Conservation (phyloP, 345 rosid species). For the Melastoma malabathricum region DNA sequence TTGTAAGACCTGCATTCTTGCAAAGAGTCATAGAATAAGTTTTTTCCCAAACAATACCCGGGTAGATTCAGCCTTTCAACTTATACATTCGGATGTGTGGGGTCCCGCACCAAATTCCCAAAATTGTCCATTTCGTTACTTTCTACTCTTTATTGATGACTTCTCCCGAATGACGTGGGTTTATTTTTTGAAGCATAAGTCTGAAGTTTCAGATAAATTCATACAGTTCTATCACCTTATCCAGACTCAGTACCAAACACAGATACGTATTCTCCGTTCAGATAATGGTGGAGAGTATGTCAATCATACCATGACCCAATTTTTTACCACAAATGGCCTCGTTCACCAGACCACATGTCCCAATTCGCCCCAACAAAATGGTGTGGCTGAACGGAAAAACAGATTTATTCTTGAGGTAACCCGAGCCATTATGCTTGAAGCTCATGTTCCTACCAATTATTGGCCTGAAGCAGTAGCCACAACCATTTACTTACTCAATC, state of each 20-base stretch:
- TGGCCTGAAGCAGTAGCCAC: not conserved
- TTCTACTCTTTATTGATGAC: constrained; percentile 1
- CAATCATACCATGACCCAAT: not conserved
- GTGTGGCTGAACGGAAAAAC: not conserved
- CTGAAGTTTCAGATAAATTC: not conserved
- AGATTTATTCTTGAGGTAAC: not conserved
- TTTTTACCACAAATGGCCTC: not conserved
- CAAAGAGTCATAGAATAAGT: not conserved
- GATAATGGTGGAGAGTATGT: not conserved
- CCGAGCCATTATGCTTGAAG: not conserved
- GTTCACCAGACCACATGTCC: not conserved
- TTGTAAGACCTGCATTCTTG: not conserved
- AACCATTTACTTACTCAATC: not conserved
- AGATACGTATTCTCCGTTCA: not conserved
- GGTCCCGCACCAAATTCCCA: not conserved
- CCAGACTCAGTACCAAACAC: not conserved
- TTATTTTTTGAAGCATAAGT: constrained; percentile 1
- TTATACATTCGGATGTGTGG: constrained; percentile 2
- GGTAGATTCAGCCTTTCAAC: not conserved
- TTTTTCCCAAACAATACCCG: not conserved
- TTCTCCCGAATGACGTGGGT: constrained; percentile 1
- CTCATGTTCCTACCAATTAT: not conserved
- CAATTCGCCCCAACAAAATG: not conserved
- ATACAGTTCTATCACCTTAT: not conserved
- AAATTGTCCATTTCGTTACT: not conserved